phyloP scores from a whole-genome alignment of 164 flowering plant genomes.

The Saururus chinensis region DNA sequence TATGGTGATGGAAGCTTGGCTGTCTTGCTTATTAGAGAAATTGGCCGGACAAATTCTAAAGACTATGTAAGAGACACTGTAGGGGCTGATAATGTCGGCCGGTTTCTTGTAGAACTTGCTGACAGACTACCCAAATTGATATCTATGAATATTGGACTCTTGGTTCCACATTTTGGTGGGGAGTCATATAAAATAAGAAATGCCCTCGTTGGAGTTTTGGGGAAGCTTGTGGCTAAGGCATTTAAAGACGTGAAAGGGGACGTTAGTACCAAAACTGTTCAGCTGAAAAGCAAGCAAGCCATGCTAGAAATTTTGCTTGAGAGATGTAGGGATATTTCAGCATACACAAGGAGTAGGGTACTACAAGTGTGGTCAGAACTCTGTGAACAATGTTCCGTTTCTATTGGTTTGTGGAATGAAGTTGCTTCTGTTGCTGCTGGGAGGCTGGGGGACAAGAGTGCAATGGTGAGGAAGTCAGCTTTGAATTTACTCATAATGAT shows the following conservation, averaged over 20 bases:
- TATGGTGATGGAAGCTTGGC: constrained; percentile 83
- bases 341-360: constrained; percentile 91
- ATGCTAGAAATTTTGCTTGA: constrained; percentile 93
- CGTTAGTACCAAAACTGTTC: constrained; percentile 61
- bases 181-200: constrained; percentile 96
- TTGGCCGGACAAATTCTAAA: constrained; percentile 80
- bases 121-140: constrained; percentile 75
- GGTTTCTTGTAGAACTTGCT: constrained; percentile 87
- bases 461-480: constrained; percentile 94
- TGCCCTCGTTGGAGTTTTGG: constrained; percentile 85
- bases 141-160: constrained; percentile 68
- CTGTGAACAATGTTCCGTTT: constrained; percentile 84
- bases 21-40: constrained; percentile 59
- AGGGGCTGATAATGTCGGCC: constrained; percentile 93
- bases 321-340: constrained; percentile 86
- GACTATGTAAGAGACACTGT: constrained; percentile 74
- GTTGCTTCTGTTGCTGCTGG: constrained; percentile 85
- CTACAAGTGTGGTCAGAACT: constrained; percentile 99
- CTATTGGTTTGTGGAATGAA: constrained; percentile 96
- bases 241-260: constrained; percentile 81
- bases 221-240: constrained; percentile 77
- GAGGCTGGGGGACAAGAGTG: constrained; percentile 90
- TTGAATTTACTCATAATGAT: constrained; percentile 74
- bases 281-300: constrained; percentile 85
- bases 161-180: constrained; percentile 93